Conservation (phyloP, 2,329 filamentous ascomycete species). For the Ophiostoma pallidulum region DNA sequence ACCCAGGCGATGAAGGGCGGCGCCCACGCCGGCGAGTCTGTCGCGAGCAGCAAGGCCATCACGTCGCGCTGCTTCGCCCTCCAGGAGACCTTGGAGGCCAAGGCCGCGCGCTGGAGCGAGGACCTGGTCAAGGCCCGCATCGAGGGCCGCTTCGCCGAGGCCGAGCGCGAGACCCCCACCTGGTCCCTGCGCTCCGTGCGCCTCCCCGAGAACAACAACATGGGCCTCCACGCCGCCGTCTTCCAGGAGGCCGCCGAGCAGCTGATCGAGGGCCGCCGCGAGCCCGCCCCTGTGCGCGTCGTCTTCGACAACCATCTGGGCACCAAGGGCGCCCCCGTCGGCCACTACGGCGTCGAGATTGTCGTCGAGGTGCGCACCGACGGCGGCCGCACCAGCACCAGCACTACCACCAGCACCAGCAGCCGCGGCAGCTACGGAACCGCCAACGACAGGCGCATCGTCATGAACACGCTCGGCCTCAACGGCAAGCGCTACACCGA, state of each 20-base stretch:
- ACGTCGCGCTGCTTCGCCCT: conserved; percentile 62
- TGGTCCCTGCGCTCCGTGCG: conserved; percentile 71
- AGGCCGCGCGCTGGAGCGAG: conserved; percentile 66
- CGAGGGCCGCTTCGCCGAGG: conserved; percentile 73
- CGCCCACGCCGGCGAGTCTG: conserved; percentile 37
- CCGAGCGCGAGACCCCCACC: conserved; percentile 68
- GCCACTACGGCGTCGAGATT: conserved; percentile 62
- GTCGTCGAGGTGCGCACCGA: conserved; percentile 52
- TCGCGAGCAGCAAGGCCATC: conserved; percentile 39
- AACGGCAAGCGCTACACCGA: conserved; percentile 66
- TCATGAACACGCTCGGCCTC: conserved; percentile 48
- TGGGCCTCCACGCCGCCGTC: conserved; percentile 56
- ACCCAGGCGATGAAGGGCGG: conserved; percentile 48
- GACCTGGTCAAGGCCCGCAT: conserved; percentile 80
- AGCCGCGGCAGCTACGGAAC: conserved; percentile 26
- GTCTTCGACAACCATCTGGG: conserved; percentile 62
- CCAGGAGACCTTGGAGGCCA: conserved; percentile 67
- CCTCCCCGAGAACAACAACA: conserved; percentile 48
- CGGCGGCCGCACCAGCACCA: conserved; percentile 35
- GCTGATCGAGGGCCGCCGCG: conserved; percentile 52
- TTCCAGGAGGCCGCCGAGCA: conserved; percentile 61
- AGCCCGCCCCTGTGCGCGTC: conserved; percentile 60
- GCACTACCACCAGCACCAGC: conserved; percentile 36
- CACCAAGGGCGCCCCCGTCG: conserved; percentile 55
- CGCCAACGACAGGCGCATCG: conserved; percentile 30